Conservation (phyloP, 257 asterid species). For the Mitragyna speciosa region DNA sequence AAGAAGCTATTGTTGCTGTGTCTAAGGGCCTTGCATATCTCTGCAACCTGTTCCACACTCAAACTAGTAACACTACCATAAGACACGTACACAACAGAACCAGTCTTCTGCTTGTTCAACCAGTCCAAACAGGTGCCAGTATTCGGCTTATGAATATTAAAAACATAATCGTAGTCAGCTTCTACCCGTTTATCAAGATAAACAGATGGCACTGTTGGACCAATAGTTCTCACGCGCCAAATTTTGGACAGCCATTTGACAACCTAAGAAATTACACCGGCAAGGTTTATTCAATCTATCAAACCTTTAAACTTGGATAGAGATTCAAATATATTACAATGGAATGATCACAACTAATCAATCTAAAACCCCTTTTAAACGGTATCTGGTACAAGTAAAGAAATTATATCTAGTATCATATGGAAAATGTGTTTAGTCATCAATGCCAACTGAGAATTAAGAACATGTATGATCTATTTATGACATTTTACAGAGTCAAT, state of each 20-base stretch:
- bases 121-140: slow-evolving; percentile 43
- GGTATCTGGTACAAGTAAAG: neutral
- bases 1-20: slow-evolving; percentile 34
- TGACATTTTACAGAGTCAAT: neutral
- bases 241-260: slow-evolving; percentile 50
- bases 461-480: neutral
- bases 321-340: neutral
- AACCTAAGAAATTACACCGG: slow-evolving; percentile 26
- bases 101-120: slow-evolving; percentile 43
- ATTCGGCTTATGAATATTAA: slow-evolving; percentile 40
- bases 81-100: slow-evolving; percentile 45
- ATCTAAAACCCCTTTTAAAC: neutral
- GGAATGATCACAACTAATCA: neutral
- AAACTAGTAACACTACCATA: slow-evolving; percentile 52
- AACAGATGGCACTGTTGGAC: slow-evolving; percentile 56
- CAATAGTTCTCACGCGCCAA: slow-evolving; percentile 52
- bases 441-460: neutral
- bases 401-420: neutral
- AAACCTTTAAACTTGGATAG: neutral
- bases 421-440: neutral
- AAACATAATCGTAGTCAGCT: slow-evolving; percentile 42
- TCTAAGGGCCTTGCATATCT: slow-evolving; percentile 44
- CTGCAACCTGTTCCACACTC: slow-evolving; percentile 35
- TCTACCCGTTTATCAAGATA: slow-evolving; percentile 51
- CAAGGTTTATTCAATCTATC: neutral